These are phyloP conservation scores for Stagonosporopsis tanaceti DNA, from an alignment of 2,329 filamentous ascomycete species.

Conservation along the genomic window DNA sequence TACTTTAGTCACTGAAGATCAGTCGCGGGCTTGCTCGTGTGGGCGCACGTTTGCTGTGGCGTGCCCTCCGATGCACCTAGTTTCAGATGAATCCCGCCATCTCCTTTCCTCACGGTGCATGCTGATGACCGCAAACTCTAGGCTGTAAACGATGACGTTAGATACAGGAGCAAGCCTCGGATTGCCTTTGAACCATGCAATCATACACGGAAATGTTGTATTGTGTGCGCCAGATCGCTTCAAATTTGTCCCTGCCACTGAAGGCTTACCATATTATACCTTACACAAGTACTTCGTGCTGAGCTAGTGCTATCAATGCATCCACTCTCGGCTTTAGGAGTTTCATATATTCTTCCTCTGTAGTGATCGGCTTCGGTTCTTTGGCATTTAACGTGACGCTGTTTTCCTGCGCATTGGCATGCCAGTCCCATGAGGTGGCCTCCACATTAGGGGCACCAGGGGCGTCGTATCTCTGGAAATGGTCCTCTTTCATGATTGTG, in stretches of 20 bases:
- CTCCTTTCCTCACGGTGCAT: background rate
- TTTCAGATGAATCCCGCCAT: background rate
- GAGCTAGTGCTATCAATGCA: conserved; percentile 33
- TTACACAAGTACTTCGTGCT: background rate
- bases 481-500: conserved; percentile 52
- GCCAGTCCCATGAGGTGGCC: conserved; percentile 53
- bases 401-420: conserved; percentile 37
- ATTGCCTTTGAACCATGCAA: background rate
- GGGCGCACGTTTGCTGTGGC: background rate
- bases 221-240: background rate
- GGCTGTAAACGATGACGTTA: background rate
- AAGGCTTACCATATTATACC: background rate
- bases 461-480: conserved; percentile 50
- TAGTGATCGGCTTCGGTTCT: conserved; percentile 38
- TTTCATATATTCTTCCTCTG: conserved; percentile 50
- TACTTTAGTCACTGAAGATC: background rate
- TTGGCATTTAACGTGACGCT: conserved; percentile 42
- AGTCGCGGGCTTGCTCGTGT: background rate
- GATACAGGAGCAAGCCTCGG: background rate
- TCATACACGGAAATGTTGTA: background rate
- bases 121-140: background rate
- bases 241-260: background rate
- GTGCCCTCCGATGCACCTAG: conserved; percentile 2
- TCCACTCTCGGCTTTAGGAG: conserved; percentile 49
- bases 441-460: conserved; percentile 38